These are phyloP conservation scores for Hordeum vulgare DNA, from an alignment of 176 grass and related monocot species.

Conservation along the genomic window DNA sequence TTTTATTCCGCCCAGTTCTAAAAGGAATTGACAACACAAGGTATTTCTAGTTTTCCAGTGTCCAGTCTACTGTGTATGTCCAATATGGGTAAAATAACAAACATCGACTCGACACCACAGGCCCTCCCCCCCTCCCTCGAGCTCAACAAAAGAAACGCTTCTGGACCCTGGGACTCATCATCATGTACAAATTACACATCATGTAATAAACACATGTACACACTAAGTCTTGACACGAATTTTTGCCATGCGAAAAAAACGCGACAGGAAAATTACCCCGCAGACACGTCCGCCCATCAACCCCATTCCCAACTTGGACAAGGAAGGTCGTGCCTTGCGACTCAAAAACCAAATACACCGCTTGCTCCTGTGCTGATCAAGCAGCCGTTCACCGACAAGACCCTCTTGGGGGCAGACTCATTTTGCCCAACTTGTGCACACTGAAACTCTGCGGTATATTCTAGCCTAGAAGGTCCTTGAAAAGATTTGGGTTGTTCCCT, in stretches of 20 bases:
- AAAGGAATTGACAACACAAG: background rate
- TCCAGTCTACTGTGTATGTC: slow-evolving; percentile 22
- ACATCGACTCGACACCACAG: background rate
- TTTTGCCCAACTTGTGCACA: background rate
- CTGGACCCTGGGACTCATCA: slow-evolving; percentile 17
- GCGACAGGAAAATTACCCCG: slow-evolving; percentile 27
- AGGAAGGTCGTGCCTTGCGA: slow-evolving; percentile 16
- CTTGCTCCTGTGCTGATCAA: slow-evolving; percentile 14
- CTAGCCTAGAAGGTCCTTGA: slow-evolving; percentile 86
- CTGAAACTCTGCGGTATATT: background rate
- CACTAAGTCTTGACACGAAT: slow-evolving; percentile 29
- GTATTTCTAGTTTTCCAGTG: slow-evolving; percentile 8
- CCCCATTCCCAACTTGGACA: background rate
- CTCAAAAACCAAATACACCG: slow-evolving; percentile 28
- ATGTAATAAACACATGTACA: slow-evolving; percentile 48
- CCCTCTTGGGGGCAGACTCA: background rate
- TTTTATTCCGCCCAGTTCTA: slow-evolving; percentile 29
- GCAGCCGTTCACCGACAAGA: background rate
- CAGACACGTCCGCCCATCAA: slow-evolving; percentile 19
- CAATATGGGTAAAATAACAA: slow-evolving; percentile 7
- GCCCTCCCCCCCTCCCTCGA: background rate
- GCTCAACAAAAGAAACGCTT: slow-evolving; percentile 26
- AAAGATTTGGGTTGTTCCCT: slow-evolving; percentile 88
- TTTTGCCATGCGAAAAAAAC: slow-evolving; percentile 15
- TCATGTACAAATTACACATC: slow-evolving; percentile 59